Evolutionary conservation across 768 basidiomycete species (phyloP), one percentile per base, ranked within the genome.

Genomic region (Lentinula sp.): DNA sequence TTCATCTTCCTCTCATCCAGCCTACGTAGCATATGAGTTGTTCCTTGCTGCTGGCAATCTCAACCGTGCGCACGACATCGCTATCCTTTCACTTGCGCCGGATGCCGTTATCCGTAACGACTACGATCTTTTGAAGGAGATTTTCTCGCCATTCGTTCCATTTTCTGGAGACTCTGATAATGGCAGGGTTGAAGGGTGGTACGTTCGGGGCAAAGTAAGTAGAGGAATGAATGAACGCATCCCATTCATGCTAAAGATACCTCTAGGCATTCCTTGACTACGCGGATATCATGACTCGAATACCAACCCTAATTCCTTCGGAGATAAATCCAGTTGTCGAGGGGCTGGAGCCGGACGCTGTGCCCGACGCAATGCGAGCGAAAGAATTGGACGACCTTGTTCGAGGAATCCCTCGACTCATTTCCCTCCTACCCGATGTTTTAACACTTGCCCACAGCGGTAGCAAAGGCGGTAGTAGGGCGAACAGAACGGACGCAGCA

Each of bases 1-100:
- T 43, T 43, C 55, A 15, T 56, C 37, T 12, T 43, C 55, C 20
- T 15, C 41, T 12, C 23, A 56, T 56, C 55, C 55, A 9, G 20
- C 55, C 12, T 41, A 56, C 28, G 43, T 41, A 43, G 93, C 93
- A 16, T 97, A 91, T 69, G 83, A 91, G 50, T 75, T 88, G 28
- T 90, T 90, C 70, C 74, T 92, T 53, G 70, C 83, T 32, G 93
- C 93, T 2, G 84, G 85, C 18, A 70, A 85, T 37, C 88, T 85
- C 63, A 81, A 86, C 61, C 74, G 83, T 4, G 95, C 96, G 0
- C 95, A 97, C 69, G 83, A 86, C 52, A 78, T 98, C 46, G 91
- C 91, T n/a, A 79, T 95, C 35, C 73, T 79, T n/a, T 87, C 95
- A 62, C 82, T 99, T 7, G 92, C 90, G 6, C 91, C 93, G 0